Base-by-base conservation (phyloP, 164 flowering plant genomes). In the Saururus chinensis region DNA sequence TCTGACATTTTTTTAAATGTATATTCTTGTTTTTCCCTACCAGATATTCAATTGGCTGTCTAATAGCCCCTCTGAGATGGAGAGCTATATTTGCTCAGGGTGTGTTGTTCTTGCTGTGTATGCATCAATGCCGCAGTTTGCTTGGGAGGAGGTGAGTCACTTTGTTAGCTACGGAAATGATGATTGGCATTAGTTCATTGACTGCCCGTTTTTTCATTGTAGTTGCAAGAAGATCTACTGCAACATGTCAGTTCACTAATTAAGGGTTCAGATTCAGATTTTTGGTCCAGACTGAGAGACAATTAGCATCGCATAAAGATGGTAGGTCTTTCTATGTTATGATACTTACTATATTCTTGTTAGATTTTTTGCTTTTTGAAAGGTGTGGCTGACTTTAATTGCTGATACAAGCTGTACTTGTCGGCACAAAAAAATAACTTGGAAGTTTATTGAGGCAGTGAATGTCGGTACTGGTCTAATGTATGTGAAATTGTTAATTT, bases 1-100 rank as follows among this genome's bases (percentile, higher is more conserved):
- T 45, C 49, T 12, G 11, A 45, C 49, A 45, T 12, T 2, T 45
- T 12, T 45, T 12, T n/a, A 41, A 11, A 6, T 40, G 11, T 40
- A n/a, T 40, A 6, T 40, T 13, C 12, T 45, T 45, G 7, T 14
- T 26, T 17, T 25, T n/a, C 19, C 35, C 64, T 64, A 74, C 60
- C 84, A 92, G 98, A 83, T 92, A 20, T 76, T 66, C 60, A 77
- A 74, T 60, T 92, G 98, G 98, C 98, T 92, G 69, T 75, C 92
- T 56, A 82, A 76, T 64, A 76, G 95, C 68, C 98, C 98, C 24
- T 77, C 93, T 17, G 96, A 92, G 55, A 86, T 92, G 81, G 98
- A 92, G 74, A 86, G 98, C 75, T 86, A 87, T 73, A 92, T 92
- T 20, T 75, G 98, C 66, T 96, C 98, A 59, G 98, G 98, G 42